Base-by-base conservation (phyloP, 805 yeast genomes). In the Suhomyces faveliae region DNA sequence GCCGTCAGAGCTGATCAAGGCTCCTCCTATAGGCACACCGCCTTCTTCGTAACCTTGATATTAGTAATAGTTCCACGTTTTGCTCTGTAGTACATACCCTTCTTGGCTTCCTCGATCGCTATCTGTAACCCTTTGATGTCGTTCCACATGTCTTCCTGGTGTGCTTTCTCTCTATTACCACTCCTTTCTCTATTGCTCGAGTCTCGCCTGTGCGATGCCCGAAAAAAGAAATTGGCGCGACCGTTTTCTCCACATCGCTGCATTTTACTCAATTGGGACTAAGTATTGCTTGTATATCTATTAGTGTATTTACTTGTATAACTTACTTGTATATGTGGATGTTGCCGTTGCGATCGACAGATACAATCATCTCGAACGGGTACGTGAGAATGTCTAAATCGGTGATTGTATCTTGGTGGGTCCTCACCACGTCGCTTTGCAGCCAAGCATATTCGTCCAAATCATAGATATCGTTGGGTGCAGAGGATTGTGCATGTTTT, bases 1-100 rank as follows among this genome's bases (percentile, higher is more conserved):
- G 15, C 97, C 97, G 50, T 87, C 91, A 54, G 79, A 83, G 45
- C 78, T 76, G 40, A 89, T 77, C 45, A 88, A 72, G 33, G 85
- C 86, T 4, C 90, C 92, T 10, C 96, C 86, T 50, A 89, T 89
- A 3, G 96, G 96, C 21, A 90, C 84, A 42, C 97, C 97, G n/a
- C 96, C 96, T 67, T 90, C 96, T 4, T 67, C 72, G 58, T 75
- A 79, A 42, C 91, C 87, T 82, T 10, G 21, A 15, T 9, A 24
- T 46, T 41, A 46, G 49, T 46, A 13, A 5, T 27, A n/a, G n/a
- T n/a, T n/a, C 15, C 15, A 12, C 30, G 15, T 4, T 27, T 5
- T 25, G n/a, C 3, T 5, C 6, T 12, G 15, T n/a, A 22, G 15
- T 29, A 59, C 80, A 29, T 57, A 69, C 89, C 83, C 47, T 75